phyloP scores from a whole-genome alignment of 495 filamentous ascomycete genomes.

The Penicillium bialowiezense region DNA sequence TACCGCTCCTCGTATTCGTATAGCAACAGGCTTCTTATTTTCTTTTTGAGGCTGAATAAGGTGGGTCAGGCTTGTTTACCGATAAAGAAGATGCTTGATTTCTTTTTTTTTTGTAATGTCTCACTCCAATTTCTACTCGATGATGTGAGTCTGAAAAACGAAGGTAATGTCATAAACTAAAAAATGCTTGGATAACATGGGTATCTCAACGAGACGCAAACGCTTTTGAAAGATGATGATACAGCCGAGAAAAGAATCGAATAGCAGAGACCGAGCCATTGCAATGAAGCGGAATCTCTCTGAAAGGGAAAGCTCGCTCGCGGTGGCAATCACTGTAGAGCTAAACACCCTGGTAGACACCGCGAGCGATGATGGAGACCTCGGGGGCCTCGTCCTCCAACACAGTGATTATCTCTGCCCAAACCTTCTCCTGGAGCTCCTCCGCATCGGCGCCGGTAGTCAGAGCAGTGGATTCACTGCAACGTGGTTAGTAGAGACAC shows the following conservation, averaged over 20 bases:
- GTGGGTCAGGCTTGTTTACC: too few relatives aligned
- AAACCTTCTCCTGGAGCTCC: conserved; percentile 35
- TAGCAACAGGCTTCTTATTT: background rate
- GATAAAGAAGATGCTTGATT: too few relatives aligned
- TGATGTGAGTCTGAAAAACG: background rate
- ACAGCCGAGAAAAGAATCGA: background rate
- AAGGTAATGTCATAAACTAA: background rate
- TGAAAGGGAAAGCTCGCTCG: too few relatives aligned
- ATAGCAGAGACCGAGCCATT: too few relatives aligned
- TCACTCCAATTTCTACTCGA: too few relatives aligned
- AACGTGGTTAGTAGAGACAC: conserved; percentile 4
- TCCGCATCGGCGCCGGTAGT: conserved; percentile 32
- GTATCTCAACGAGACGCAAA: conserved; percentile 1
- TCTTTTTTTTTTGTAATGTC: too few relatives aligned
- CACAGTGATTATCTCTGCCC: conserved; percentile 38
- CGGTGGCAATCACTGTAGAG: background rate
- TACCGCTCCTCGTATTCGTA: background rate
- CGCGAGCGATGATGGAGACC: conserved; percentile 9
- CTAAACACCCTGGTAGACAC: conserved; percentile 1
- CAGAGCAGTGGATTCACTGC: conserved; percentile 39
- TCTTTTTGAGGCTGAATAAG: background rate
- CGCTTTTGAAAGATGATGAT: background rate
- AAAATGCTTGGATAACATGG: background rate
- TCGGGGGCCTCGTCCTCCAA: conserved; percentile 27
- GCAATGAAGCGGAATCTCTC: too few relatives aligned